phyloP scores from a whole-genome alignment of 371 early-diverging fungal genomes.

The Apophysomyces trapeziformis region DNA sequence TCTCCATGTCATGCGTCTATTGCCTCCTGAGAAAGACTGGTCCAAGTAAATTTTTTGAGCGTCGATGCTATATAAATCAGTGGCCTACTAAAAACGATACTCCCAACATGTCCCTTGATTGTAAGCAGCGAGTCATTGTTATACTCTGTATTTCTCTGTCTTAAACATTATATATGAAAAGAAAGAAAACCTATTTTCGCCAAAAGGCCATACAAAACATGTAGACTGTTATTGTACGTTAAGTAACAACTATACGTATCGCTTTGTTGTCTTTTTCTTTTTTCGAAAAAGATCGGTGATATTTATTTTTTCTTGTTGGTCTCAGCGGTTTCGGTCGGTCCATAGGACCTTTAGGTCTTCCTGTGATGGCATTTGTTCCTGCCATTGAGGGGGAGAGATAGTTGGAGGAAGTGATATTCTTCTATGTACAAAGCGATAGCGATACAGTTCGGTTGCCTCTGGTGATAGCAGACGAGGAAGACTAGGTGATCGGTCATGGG shows the following conservation, averaged over 20 bases:
- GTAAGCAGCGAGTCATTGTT: no score
- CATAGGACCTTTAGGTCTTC: not conserved
- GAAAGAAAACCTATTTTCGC: no score
- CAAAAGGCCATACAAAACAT: not conserved
- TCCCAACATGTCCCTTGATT: no score
- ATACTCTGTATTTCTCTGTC: no score
- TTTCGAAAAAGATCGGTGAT: not conserved
- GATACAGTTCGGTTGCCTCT: not conserved
- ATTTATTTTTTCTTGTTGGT: not conserved
- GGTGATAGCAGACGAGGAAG: constrained; percentile 1
- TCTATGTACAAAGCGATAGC: not conserved
- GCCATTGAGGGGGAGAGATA: not conserved
- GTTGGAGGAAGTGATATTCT: constrained; percentile 4
- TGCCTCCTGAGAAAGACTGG: no score
- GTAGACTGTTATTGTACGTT: not conserved
- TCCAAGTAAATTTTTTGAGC: no score
- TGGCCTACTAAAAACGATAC: no score
- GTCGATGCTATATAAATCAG: no score
- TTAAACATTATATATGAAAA: no score
- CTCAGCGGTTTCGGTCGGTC: not conserved
- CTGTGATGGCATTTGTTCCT: not conserved
- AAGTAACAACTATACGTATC: no score
- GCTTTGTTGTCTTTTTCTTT: not conserved
- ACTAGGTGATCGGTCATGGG: not conserved
- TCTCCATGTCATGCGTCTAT: not conserved